Evolutionary conservation across 208 protist genomes (phyloP).

Genomic region (Kentomonas sorsogonicus): DNA sequence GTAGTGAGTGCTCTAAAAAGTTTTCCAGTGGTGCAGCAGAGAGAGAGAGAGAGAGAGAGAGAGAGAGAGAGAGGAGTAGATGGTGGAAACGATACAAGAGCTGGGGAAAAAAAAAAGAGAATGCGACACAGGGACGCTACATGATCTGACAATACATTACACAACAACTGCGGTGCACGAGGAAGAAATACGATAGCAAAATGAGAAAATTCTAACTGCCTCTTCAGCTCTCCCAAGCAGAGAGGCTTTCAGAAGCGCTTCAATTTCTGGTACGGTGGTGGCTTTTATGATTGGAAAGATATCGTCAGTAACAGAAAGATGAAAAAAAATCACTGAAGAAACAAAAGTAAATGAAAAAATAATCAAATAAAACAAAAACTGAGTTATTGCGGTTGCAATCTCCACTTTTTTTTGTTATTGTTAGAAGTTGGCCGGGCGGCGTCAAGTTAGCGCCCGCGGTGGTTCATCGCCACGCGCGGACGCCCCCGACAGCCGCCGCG

Average conservation of each 20-base stretch:
- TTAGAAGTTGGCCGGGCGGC: constrained; percentile 1
- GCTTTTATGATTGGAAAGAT: background rate
- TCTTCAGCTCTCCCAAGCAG: background rate
- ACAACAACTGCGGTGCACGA: background rate
- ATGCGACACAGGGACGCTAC: background rate
- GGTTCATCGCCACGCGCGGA: no score
- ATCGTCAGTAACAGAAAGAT: constrained; percentile 3
- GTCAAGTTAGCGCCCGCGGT: no score
- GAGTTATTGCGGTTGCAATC: background rate
- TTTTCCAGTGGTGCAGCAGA: background rate
- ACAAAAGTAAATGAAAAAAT: constrained; percentile 10
- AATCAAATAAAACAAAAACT: background rate
- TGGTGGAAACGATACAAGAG: background rate
- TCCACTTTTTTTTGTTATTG: constrained; percentile 4
- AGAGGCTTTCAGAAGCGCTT: no score
- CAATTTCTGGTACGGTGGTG: background rate
- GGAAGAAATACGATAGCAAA: background rate
- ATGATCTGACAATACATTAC: background rate
- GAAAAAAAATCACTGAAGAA: constrained; percentile 17
- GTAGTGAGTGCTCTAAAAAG: no score
- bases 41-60: background rate
- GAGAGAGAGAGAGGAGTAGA: background rate
- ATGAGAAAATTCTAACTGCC: background rate
- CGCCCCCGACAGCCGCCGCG: no score
- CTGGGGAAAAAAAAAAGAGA: background rate